Evolutionary conservation across 352 stramenopile species (phyloP), one percentile per base, ranked within the genome.

Genomic region (Thraustochytrium sp.): DNA sequence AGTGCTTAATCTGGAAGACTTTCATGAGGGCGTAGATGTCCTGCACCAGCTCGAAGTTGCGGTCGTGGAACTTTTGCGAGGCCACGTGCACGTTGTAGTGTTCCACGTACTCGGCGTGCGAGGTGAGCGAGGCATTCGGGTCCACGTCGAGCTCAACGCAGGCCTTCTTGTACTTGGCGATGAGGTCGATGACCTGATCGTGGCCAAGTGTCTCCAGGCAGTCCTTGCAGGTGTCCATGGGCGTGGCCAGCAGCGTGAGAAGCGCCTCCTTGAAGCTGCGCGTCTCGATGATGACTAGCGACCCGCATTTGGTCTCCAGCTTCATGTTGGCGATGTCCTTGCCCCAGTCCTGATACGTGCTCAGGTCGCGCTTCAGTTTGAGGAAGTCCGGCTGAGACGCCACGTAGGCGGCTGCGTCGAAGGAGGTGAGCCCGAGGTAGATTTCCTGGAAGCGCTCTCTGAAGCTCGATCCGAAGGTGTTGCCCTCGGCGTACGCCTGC

Each of bases 281-380:
- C 16, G 68, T 80, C 34, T 80, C 68, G 42, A 80, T 46, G 3
- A 80, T 63, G n/a, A 80, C 40, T 8, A 80, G 31, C 8, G 68
- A 49, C 0, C 68, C 68, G 51, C 68, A 80, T 42, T 44, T 68
- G 8, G 68, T 80, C 38, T 80, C 68, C 8, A 80, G 68, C 68
- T 80, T 80, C 68, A 80, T 80, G 68, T 80, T 80, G 51, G 46
- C 34, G 9, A 80, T 64, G 34, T 80, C 68, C 68, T 75, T 80
- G 23, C 68, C 68, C 68, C 68, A 80, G 23, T 80, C 68, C 51
- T 61, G 53, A 26, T 80, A 80, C 68, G 76, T 80, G 68, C 36
- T 8, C 8, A 80, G 18, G 38, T 61, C 48, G 4, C 40, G 31
- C 44, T 63, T 68, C 5, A 80, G 48, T 11, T 42, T 75, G 13